Percentiles rank a stretch among this genome's conserved stretches.
phyloP scores from a whole-genome alignment of 805 yeast genomes.

The Candida morakotiae region DNA sequence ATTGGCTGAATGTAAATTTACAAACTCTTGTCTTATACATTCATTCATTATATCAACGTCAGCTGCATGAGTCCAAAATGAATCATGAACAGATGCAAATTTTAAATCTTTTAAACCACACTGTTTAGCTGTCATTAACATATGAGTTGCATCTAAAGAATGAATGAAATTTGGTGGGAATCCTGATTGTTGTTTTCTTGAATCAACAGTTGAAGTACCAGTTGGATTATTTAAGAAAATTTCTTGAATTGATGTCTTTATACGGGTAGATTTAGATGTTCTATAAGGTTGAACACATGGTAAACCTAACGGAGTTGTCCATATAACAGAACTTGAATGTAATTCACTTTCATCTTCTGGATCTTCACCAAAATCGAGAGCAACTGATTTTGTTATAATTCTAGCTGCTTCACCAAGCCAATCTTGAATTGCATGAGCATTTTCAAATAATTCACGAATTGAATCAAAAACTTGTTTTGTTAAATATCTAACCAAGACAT shows the following conservation, averaged over 20 bases:
- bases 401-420: constrained; percentile 78
- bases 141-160: constrained; percentile 38
- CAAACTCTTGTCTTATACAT: constrained; percentile 30
- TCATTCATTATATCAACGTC: constrained; percentile 23
- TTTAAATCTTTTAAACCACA: constrained; percentile 17
- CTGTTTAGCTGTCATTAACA: constrained; percentile 31
- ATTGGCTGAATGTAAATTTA: constrained; percentile 26
- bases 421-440: constrained; percentile 29
- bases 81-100: constrained; percentile 41
- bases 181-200: constrained; percentile 86
- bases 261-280: constrained; percentile 55
- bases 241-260: constrained; percentile 82
- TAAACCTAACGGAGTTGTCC: constrained; percentile 95
- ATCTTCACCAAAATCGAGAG: constrained; percentile 60
- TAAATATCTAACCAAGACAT: constrained; percentile 13
- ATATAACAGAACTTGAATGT: constrained; percentile 82
- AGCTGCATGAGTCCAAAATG: constrained; percentile 41
- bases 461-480: constrained; percentile 21
- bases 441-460: constrained; percentile 26
- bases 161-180: constrained; percentile 44
- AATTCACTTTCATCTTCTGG: constrained; percentile 44
- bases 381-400: constrained; percentile 54
- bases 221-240: constrained; percentile 89
- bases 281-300: constrained; percentile 98
- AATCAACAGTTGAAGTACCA: constrained; percentile 66